A percentile compares a stretch with the other conserved stretches of the same genome.
Evolutionary conservation across 1,284 basidiomycete species (phyloP).

Genomic region (Abortiporus biennis): DNA sequence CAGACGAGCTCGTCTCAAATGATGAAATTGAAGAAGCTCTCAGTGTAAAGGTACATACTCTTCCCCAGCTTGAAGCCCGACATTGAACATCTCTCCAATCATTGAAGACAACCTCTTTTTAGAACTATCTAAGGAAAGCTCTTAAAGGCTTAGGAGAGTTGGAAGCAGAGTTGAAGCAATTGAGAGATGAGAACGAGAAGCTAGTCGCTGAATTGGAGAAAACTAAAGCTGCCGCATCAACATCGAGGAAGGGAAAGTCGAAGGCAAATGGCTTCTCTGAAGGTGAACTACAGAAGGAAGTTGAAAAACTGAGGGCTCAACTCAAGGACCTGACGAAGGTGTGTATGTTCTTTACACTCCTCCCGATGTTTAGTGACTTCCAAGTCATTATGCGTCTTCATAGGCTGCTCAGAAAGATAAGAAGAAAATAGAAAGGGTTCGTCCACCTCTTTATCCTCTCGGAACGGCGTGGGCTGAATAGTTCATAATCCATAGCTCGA

Average conservation of each 20-base stretch:
- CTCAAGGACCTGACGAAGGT: slow-evolving; percentile 25
- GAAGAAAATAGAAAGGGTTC: slow-evolving; percentile 24
- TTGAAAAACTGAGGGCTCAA: slow-evolving; percentile 19
- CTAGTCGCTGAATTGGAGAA: no score
- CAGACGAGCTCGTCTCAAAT: no score
- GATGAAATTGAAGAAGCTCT: no score
- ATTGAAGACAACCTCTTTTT: no score
- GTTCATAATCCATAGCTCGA: slow-evolving; percentile 24
- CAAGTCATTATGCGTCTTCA: background rate
- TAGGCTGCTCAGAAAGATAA: slow-evolving; percentile 24
- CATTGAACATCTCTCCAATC: no score
- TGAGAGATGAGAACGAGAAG: background rate
- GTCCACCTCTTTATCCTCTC: background rate
- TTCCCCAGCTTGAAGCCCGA: no score
- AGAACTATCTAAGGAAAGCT: background rate
- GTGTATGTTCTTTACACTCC: background rate
- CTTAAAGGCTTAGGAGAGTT: no score
- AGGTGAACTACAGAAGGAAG: slow-evolving; percentile 17
- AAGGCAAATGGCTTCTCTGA: no score
- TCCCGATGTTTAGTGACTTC: background rate
- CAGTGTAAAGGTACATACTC: no score
- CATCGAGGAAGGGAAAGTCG: no score
- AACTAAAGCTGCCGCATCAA: no score
- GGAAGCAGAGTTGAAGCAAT: background rate
- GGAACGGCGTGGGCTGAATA: background rate